A percentile compares a stretch with the other conserved stretches of the same genome.
These are phyloP conservation scores for Erigeron canadensis DNA, from an alignment of 129 eudicot genomes.

Conservation along the genomic window DNA sequence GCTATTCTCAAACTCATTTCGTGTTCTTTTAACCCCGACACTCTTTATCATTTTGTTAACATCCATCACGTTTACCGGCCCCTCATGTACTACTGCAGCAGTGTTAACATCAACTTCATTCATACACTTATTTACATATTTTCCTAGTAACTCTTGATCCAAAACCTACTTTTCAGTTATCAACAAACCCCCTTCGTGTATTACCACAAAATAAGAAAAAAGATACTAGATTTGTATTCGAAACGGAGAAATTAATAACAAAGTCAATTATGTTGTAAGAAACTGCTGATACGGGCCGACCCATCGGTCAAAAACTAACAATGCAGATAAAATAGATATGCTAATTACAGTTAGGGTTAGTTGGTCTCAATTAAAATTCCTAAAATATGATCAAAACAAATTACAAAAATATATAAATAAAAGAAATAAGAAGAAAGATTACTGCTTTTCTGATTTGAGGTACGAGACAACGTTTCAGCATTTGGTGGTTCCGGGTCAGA, in stretches of 20 bases:
- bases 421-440: not conserved
- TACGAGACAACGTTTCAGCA: constrained; percentile 13
- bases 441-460: constrained; percentile 9
- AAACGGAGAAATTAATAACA: not conserved
- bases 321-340: too few relatives aligned
- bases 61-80: not conserved
- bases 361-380: too few relatives aligned
- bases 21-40: constrained; percentile 57
- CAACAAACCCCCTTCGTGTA: not conserved
- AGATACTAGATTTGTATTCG: too few relatives aligned
- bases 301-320: too few relatives aligned
- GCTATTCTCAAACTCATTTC: constrained; percentile 34
- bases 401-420: not conserved
- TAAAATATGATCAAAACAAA: not conserved
- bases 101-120: constrained; percentile 4
- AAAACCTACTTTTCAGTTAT: constrained; percentile 10
- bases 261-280: not conserved
- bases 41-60: constrained; percentile 17
- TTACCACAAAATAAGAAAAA: not conserved
- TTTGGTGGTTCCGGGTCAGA: constrained; percentile 28
- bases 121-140: not conserved
- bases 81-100: constrained; percentile 1
- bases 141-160: constrained; percentile 14
- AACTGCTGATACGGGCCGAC: not conserved
- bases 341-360: too few relatives aligned